Evolutionary conservation across 495 filamentous ascomycete genomes (phyloP).

Genomic region (Penicillium odoratum): DNA sequence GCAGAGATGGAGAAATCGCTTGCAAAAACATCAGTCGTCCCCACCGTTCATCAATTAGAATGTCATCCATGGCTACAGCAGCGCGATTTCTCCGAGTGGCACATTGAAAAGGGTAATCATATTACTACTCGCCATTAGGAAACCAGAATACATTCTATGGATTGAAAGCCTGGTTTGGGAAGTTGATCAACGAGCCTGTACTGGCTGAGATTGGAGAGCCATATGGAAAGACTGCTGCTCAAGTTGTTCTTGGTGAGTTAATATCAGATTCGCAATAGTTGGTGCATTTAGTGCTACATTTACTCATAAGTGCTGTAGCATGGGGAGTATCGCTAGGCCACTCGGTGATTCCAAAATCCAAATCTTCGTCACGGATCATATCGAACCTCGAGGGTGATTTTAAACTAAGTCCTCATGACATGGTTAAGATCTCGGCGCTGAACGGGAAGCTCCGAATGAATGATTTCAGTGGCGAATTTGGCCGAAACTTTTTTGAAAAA

Average conservation of each 20-base stretch:
- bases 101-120: constrained; percentile 56
- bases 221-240: constrained; percentile 60
- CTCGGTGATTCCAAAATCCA: constrained; percentile 67
- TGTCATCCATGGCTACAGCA: constrained; percentile 64
- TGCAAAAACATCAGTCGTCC: constrained; percentile 57
- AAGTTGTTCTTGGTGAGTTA: constrained; percentile 59
- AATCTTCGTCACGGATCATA: constrained; percentile 53
- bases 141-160: constrained; percentile 68
- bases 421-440: constrained; percentile 52
- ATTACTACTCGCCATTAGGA: constrained; percentile 68
- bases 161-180: constrained; percentile 45
- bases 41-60: constrained; percentile 68
- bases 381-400: constrained; percentile 61
- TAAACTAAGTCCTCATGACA: constrained; percentile 50
- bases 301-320: constrained; percentile 36
- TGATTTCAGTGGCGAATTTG: constrained; percentile 55
- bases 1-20: constrained; percentile 67
- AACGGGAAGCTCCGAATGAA: constrained; percentile 63
- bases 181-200: constrained; percentile 61
- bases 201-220: constrained; percentile 62
- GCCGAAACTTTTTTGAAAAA: constrained; percentile 58
- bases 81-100: constrained; percentile 54
- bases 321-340: constrained; percentile 68
- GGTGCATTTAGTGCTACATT: neutral
- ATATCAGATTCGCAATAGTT: neutral